Evolutionary conservation across 176 grass and related monocot species (phyloP), one percentile per base, ranked within the genome.

Genomic region (Rhipidocladum racemiflorum): DNA sequence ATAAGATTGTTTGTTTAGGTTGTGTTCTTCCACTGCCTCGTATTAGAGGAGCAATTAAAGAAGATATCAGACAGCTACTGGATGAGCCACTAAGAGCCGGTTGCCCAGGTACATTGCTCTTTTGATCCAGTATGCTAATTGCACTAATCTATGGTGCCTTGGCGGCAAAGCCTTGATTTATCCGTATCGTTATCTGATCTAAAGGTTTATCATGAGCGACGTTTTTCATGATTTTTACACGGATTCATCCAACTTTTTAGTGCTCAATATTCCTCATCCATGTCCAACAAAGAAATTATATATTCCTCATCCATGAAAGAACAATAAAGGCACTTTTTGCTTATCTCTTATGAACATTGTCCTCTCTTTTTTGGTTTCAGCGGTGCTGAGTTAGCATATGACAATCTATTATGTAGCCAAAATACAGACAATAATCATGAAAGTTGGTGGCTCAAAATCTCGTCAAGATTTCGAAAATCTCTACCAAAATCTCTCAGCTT

Each of bases 1-100:
- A 89, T 89, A 89, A 89, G 21, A 89, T 81, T 85, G 44, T 77
- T 85, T 89, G 82, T 71, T 70, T 89, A 17, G 71, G 44, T 6
- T 20, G 46, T 81, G 64, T 72, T 76, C 63, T 81, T 56, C 64
- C 72, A 85, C 70, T 81, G 77, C 55, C 45, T 63, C 40, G 7
- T 21, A 29, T 80, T 65, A 56, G 17, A 53, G 28, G 55, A 74
- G 17, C 45, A 73, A 71, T 46, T 14, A 46, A 46, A 50, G 39
- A 72, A 85, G 82, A 81, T 84, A 64, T 76, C n/a, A 67, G 70
- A 79, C 59, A 67, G 53, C 18, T 28, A 75, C 40, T 18, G 3
- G 81, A 84, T 85, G 25, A 80, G 69, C 23, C 30, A 81, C 76
- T 76, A 77, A 83, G 34, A 64, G 61, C 46, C 57, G 18, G 78